A percentile compares a stretch with the other conserved stretches of the same genome.
These are phyloP conservation scores for Penicillium verrucosum DNA, from an alignment of 2,329 filamentous ascomycete genomes.

Conservation along the genomic window DNA sequence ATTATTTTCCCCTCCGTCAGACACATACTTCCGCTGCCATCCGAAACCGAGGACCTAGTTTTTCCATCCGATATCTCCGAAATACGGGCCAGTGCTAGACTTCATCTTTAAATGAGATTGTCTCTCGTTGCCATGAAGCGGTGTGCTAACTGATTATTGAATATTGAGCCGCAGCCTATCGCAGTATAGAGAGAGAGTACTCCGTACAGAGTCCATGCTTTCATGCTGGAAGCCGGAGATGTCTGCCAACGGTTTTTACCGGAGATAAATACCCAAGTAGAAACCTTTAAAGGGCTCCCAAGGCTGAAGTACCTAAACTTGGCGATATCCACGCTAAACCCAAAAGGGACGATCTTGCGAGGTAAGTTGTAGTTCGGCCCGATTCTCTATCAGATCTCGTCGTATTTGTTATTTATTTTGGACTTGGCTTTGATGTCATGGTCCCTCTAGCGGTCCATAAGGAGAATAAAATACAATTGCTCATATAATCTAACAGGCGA, in stretches of 20 bases:
- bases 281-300: not conserved
- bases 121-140: not conserved
- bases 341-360: conserved; percentile 28
- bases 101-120: not conserved
- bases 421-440: conserved; percentile 9
- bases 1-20: not conserved
- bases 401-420: not conserved
- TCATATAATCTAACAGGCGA: not conserved
- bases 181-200: not conserved
- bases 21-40: conserved; percentile 4
- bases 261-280: not conserved
- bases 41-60: conserved; percentile 2
- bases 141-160: not conserved
- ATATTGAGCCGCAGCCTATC: not conserved
- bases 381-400: conserved; percentile 14
- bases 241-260: not conserved
- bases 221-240: not conserved
- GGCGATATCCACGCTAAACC: conserved; percentile 24
- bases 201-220: not conserved
- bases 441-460: not conserved
- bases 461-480: not conserved
- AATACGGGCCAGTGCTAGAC: not conserved
- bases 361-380: conserved; percentile 11
- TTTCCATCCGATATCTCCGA: not conserved
- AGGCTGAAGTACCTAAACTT: not conserved